phyloP scores from a whole-genome alignment of 2,329 filamentous ascomycete genomes.

The Chaetomium sp. region DNA sequence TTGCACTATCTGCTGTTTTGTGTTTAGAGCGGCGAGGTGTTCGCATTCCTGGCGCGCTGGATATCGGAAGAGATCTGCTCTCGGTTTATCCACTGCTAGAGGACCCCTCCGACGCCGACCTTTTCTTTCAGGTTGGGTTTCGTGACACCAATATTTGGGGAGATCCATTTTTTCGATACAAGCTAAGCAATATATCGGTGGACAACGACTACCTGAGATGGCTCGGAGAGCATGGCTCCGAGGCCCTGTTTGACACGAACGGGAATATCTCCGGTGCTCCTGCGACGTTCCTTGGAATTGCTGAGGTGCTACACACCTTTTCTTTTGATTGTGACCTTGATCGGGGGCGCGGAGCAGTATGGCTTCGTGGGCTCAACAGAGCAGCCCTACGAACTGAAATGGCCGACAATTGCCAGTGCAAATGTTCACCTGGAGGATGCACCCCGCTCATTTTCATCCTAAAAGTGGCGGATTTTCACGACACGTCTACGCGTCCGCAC shows the following conservation, averaged over 20 bases:
- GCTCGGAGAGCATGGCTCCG: slow-evolving; percentile 6
- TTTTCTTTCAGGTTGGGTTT: slow-evolving; percentile 11
- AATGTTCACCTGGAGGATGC: slow-evolving; percentile 11
- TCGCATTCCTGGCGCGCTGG: not conserved
- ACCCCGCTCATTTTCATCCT: slow-evolving; percentile 2
- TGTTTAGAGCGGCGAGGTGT: not conserved
- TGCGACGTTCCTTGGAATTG: not conserved
- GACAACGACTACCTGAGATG: not conserved
- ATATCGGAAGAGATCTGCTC: too few relatives aligned
- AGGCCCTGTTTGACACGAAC: not conserved
- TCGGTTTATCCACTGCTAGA: slow-evolving; percentile 6
- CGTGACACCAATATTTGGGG: not conserved
- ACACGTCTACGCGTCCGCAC: too few relatives aligned
- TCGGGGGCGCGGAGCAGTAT: not conserved
- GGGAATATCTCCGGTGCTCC: not conserved
- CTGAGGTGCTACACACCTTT: too few relatives aligned
- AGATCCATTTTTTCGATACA: too few relatives aligned
- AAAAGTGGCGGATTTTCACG: not conserved
- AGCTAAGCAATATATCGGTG: too few relatives aligned
- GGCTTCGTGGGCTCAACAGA: not conserved
- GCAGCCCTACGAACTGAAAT: not conserved
- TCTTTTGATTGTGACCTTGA: too few relatives aligned
- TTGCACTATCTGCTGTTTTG: not conserved
- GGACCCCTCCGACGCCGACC: not conserved
- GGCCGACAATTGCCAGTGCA: slow-evolving; percentile 11